Percentiles rank a stretch among this genome's conserved stretches.
phyloP scores from a whole-genome alignment of 2,329 filamentous ascomycete species.

The Neopestalotiopsis clavispora region DNA sequence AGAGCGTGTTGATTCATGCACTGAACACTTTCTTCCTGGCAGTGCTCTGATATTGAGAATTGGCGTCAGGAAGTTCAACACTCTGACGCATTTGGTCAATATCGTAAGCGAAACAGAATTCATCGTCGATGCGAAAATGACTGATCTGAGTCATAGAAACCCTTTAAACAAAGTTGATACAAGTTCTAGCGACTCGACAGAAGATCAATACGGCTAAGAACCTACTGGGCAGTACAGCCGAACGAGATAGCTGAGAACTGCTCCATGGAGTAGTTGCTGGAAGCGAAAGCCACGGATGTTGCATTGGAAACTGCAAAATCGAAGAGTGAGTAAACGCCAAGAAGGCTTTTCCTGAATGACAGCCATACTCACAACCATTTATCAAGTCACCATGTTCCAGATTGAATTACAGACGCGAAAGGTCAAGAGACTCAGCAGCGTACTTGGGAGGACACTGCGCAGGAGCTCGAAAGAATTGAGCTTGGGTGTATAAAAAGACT shows the following conservation, averaged over 20 bases:
- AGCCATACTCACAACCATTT: neutral
- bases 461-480: conserved; percentile 46
- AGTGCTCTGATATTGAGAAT: conserved; percentile 45
- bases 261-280: conserved; percentile 41
- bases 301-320: conserved; percentile 40
- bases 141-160: conserved; percentile 10
- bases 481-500: conserved; percentile 31
- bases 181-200: conserved; percentile 31
- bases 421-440: conserved; percentile 40
- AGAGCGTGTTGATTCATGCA: conserved; percentile 48
- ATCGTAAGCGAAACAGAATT: conserved; percentile 37
- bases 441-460: conserved; percentile 47
- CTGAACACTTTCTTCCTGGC: conserved; percentile 49
- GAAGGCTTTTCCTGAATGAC: conserved; percentile 25
- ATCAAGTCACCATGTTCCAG: neutral
- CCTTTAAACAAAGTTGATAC: conserved; percentile 37
- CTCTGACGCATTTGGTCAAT: conserved; percentile 40
- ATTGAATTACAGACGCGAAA: conserved; percentile 34
- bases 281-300: conserved; percentile 44
- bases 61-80: conserved; percentile 37
- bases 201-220: conserved; percentile 18
- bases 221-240: conserved; percentile 40
- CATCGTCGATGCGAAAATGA: neutral
- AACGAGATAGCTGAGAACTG: conserved; percentile 43
- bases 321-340: conserved; percentile 26